Evolutionary conservation across 2,329 filamentous ascomycete genomes (phyloP).

Genomic region (Cladophialophora chaetospira): DNA sequence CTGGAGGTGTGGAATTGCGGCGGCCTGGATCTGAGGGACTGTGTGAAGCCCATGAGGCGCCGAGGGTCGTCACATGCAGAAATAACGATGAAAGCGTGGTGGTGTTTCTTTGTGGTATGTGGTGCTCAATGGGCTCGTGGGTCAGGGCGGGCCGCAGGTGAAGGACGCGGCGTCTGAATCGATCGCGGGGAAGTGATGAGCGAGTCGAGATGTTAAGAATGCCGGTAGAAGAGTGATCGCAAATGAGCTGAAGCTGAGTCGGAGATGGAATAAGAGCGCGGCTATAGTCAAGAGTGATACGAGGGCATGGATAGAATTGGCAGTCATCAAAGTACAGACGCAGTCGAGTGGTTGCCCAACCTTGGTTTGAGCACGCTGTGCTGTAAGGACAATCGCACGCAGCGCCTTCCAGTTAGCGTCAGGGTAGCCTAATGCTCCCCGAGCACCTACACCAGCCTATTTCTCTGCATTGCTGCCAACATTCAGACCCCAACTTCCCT

Average conservation of each 20-base stretch:
- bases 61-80: constrained; percentile 19
- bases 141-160: constrained; percentile 5
- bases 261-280: constrained; percentile 9
- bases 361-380: neutral
- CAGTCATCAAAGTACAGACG: neutral
- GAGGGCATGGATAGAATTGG: neutral
- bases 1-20: constrained; percentile 15
- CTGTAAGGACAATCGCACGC: neutral
- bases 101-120: constrained; percentile 8
- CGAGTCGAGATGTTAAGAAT: neutral
- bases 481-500: neutral
- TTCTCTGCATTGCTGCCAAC: neutral
- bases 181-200: neutral
- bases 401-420: neutral
- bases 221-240: neutral
- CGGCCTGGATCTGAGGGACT: constrained; percentile 26
- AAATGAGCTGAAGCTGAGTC: neutral
- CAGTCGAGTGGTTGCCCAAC: neutral
- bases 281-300: constrained; percentile 1
- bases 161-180: neutral
- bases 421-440: neutral
- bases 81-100: neutral
- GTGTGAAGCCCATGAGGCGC: constrained; percentile 30
- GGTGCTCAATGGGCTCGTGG: constrained; percentile 10
- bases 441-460: neutral